Conservation (phyloP, 768 basidiomycete species). For the Lactifluus pinguis region DNA sequence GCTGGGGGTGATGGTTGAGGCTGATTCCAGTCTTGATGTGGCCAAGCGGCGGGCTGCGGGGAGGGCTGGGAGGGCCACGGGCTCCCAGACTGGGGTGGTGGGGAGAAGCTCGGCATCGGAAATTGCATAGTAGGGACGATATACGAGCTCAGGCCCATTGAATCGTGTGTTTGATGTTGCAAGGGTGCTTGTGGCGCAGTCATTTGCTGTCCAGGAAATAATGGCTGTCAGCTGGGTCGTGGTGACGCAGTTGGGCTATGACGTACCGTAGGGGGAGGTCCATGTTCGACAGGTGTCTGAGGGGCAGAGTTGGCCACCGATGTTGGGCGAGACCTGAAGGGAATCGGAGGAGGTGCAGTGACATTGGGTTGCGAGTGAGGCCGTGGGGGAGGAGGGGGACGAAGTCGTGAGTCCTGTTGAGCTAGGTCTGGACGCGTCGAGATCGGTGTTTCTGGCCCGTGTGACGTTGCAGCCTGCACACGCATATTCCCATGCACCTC, state of each 20-base stretch:
- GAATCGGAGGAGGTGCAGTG: constrained; percentile 9
- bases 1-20: background rate
- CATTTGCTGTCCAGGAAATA: background rate
- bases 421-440: constrained; percentile 7
- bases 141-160: background rate
- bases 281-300: background rate
- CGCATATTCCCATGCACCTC: constrained; percentile 31
- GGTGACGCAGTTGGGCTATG: background rate
- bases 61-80: background rate
- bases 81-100: background rate
- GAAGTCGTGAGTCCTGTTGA: background rate
- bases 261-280: background rate
- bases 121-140: background rate
- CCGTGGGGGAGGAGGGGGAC: constrained; percentile 13
- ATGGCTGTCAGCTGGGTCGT: background rate
- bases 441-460: constrained; percentile 2
- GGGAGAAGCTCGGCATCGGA: background rate
- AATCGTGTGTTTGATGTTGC: background rate
- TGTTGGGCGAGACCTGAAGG: constrained; percentile 11
- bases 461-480: background rate
- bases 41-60: background rate
- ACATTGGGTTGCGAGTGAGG: background rate
- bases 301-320: background rate
- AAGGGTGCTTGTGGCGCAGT: background rate
- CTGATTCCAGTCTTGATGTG: background rate